Percentiles rank a stretch among this genome's conserved stretches.
These are phyloP conservation scores for Letharia lupina DNA, from an alignment of 495 filamentous ascomycete species.

Conservation along the genomic window DNA sequence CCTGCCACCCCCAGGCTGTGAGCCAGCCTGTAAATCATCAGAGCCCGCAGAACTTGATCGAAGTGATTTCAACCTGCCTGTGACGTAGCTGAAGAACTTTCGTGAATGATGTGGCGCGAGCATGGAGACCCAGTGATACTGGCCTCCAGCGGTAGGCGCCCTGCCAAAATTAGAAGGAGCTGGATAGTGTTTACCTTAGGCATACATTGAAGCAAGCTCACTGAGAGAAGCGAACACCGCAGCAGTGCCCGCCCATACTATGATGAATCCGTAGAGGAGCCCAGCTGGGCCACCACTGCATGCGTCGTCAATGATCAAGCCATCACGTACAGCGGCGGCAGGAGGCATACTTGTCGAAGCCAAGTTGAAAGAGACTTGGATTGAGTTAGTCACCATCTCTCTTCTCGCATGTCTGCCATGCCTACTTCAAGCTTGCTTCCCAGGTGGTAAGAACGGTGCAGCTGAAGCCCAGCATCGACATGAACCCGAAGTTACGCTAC, in stretches of 20 bases:
- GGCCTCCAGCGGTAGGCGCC: slow-evolving; percentile 41
- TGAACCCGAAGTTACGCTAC: slow-evolving; percentile 15
- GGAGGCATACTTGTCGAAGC: neutral
- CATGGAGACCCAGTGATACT: slow-evolving; percentile 45
- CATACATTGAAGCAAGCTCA: slow-evolving; percentile 36
- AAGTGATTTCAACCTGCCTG: slow-evolving; percentile 11
- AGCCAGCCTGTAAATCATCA: slow-evolving; percentile 34
- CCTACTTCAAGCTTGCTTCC: slow-evolving; percentile 9
- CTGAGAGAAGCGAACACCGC: slow-evolving; percentile 31
- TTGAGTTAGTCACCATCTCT: neutral
- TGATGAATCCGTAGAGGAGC: slow-evolving; percentile 46
- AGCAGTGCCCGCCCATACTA: slow-evolving; percentile 38
- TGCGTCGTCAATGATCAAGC: neutral
- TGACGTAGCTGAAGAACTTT: slow-evolving; percentile 41
- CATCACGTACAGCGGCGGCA: neutral
- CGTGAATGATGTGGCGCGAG: slow-evolving; percentile 33
- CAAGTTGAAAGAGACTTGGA: neutral
- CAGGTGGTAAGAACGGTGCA: slow-evolving; percentile 14
- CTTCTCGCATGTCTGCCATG: neutral
- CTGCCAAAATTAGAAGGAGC: neutral
- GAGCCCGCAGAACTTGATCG: neutral
- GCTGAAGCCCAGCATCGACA: slow-evolving; percentile 15
- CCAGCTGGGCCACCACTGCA: slow-evolving; percentile 42
- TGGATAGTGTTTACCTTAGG: neutral
- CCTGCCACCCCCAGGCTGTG: slow-evolving; percentile 39